Evolutionary conservation across 1,284 basidiomycete species (phyloP).

Genomic region (Tylopilus sp.): DNA sequence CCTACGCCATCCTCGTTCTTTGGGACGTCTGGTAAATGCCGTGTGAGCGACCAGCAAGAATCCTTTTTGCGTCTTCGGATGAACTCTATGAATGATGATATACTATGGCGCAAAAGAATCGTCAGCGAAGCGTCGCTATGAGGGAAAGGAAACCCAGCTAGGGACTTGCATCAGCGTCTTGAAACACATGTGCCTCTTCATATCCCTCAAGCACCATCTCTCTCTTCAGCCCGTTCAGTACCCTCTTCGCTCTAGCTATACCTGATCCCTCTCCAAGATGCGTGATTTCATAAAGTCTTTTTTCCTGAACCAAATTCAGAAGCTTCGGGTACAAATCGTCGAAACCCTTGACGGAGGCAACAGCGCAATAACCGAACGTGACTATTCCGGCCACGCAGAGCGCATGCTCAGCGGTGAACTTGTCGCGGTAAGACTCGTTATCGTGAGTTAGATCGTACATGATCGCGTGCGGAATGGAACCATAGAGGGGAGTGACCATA

Average conservation of each 20-base stretch:
- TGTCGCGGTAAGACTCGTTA: conserved; percentile 86
- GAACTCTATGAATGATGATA: conserved; percentile 86
- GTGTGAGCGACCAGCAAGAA: conserved; percentile 89
- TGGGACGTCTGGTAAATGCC: conserved; percentile 76
- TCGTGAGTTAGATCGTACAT: conserved; percentile 95
- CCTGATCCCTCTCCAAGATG: conserved; percentile 55
- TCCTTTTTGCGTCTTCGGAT: conserved; percentile 86
- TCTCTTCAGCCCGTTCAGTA: conserved; percentile 82
- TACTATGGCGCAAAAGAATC: conserved; percentile 46
- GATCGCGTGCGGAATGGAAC: conserved; percentile 85
- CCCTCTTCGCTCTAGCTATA: conserved; percentile 77
- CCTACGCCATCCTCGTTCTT: conserved; percentile 74
- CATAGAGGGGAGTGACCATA: conserved; percentile 73
- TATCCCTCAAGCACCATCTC: conserved; percentile 85
- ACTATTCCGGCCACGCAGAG: conserved; percentile 88
- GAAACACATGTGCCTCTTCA: conserved; percentile 90
- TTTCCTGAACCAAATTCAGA: conserved; percentile 82
- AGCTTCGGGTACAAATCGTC: conserved; percentile 95
- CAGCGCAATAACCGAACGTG: conserved; percentile 81
- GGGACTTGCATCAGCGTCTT: conserved; percentile 82
- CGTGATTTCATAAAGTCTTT: conserved; percentile 68
- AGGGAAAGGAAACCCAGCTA: conserved; percentile 29
- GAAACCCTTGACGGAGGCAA: conserved; percentile 92
- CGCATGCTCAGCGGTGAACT: conserved; percentile 88
- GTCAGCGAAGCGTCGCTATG: conserved; percentile 3